phyloP scores from a whole-genome alignment of 2,329 filamentous ascomycete genomes.

The Diplodia scrobiculata region DNA sequence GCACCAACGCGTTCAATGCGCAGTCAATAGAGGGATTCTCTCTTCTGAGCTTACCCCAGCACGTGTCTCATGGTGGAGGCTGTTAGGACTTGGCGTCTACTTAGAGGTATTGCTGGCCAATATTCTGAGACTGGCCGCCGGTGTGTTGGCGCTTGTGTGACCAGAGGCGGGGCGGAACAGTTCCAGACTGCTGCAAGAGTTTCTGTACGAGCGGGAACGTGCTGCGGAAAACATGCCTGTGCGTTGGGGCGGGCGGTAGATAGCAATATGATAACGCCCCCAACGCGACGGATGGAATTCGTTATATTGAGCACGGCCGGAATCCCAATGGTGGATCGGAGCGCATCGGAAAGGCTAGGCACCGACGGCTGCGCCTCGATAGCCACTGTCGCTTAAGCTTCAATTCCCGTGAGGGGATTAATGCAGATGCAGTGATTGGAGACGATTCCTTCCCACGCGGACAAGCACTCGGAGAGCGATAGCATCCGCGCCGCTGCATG shows the following conservation, averaged over 20 bases:
- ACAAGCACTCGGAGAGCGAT: neutral
- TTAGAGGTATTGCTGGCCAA: neutral
- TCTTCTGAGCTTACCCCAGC: neutral
- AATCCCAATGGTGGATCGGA: neutral
- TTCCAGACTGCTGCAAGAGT: constrained; percentile 11
- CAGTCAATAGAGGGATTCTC: neutral
- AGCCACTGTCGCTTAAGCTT: neutral
- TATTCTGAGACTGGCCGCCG: neutral
- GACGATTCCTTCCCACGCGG: neutral
- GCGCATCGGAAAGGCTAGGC: neutral
- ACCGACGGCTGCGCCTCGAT: neutral
- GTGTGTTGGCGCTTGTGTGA: constrained; percentile 7
- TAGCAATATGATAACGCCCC: neutral
- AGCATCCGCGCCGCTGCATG: constrained; percentile 6
- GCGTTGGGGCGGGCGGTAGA: neutral
- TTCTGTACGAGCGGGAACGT: neutral
- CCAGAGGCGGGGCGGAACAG: neutral
- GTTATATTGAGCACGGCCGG: constrained; percentile 8
- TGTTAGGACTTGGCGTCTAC: neutral
- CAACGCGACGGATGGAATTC: neutral
- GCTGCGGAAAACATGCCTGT: neutral
- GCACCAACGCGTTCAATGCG: too few species aligned
- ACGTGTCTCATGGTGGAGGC: neutral
- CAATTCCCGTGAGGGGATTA: neutral
- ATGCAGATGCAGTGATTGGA: neutral